phyloP scores from a whole-genome alignment of 179 eudicot genomes.

The Nepenthes alata region DNA sequence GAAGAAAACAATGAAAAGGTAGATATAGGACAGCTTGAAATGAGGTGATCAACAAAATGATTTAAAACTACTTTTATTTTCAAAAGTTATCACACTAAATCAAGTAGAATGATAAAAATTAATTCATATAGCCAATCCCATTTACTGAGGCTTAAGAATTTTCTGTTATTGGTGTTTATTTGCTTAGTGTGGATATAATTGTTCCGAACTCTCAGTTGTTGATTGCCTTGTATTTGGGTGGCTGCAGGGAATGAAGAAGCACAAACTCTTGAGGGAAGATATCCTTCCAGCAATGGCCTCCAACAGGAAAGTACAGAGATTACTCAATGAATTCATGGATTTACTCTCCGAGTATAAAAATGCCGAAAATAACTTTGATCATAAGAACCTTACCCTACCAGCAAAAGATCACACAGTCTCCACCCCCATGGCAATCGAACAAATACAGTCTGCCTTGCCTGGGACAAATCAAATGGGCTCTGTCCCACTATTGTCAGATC shows the following conservation, averaged over 20 bases:
- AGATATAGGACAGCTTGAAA: too few relatives aligned
- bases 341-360: constrained; percentile 68
- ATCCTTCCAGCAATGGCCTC: constrained; percentile 96
- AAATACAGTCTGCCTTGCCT: constrained; percentile 6
- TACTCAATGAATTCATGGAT: constrained; percentile 93
- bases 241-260: constrained; percentile 83
- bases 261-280: constrained; percentile 81
- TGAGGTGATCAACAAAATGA: too few relatives aligned
- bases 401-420: constrained; percentile 6
- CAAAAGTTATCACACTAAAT: too few relatives aligned
- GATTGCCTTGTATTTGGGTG: not conserved
- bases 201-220: too few relatives aligned
- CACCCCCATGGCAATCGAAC: constrained; percentile 5
- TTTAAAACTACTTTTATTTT: too few relatives aligned
- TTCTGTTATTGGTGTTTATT: too few relatives aligned
- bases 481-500: constrained; percentile 13
- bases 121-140: too few relatives aligned
- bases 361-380: constrained; percentile 20
- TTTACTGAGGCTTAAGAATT: too few relatives aligned
- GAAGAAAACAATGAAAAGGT: too few relatives aligned
- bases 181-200: too few relatives aligned
- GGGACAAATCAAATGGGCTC: not conserved
- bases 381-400: constrained; percentile 11
- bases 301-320: constrained; percentile 81
- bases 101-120: too few relatives aligned